These are phyloP conservation scores for Bretziella fagacearum DNA, from an alignment of 2,329 filamentous ascomycete species.

Conservation along the genomic window DNA sequence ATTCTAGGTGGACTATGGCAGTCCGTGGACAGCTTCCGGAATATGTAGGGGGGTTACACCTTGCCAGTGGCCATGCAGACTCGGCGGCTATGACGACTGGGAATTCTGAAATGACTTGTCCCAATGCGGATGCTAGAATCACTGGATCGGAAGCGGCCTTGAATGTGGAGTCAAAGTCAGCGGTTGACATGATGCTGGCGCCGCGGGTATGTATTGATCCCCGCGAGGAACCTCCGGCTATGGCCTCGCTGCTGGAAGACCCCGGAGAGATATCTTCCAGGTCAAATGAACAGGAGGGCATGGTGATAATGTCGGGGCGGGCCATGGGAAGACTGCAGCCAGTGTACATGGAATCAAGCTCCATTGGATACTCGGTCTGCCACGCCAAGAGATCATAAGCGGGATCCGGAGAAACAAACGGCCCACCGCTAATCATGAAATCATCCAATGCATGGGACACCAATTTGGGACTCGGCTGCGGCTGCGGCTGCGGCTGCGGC, in stretches of 20 bases:
- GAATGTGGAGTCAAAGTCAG: constrained; percentile 22
- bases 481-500: neutral
- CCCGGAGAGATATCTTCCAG: constrained; percentile 26
- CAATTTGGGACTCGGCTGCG: constrained; percentile 9
- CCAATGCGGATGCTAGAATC: constrained; percentile 8
- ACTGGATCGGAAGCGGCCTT: constrained; percentile 22
- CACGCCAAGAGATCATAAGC: constrained; percentile 29
- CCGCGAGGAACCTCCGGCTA: constrained; percentile 22
- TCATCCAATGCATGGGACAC: constrained; percentile 22
- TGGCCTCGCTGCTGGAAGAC: constrained; percentile 23
- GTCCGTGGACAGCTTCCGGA: constrained; percentile 31
- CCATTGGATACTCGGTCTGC: constrained; percentile 26
- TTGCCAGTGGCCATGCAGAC: constrained; percentile 33
- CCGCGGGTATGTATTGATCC: constrained; percentile 30
- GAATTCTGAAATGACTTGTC: constrained; percentile 27
- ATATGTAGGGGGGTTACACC: constrained; percentile 31
- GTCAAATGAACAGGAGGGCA: constrained; percentile 24
- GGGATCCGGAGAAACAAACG: constrained; percentile 23
- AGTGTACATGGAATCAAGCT: constrained; percentile 26
- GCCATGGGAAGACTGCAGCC: constrained; percentile 19
- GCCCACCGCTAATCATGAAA: constrained; percentile 24
- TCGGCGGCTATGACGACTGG: constrained; percentile 32
- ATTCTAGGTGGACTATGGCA: constrained; percentile 34
- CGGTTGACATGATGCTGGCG: constrained; percentile 30
- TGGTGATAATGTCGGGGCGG: constrained; percentile 22